A percentile compares a stretch with the other conserved stretches of the same genome.
Conservation (phyloP, 208 protist genomes). For the Leishmania guyanensis region DNA sequence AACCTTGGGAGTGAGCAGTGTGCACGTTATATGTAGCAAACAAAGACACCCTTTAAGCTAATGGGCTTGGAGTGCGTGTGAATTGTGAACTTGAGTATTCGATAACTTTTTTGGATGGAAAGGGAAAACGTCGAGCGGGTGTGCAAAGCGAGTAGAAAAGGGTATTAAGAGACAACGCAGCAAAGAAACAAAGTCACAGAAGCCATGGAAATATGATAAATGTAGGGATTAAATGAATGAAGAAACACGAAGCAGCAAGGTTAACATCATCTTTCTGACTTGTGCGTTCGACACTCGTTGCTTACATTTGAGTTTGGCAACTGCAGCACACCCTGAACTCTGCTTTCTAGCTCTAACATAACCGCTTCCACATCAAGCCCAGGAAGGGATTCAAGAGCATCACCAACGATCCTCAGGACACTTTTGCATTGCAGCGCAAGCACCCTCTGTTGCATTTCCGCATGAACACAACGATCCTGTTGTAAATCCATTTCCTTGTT, state of each 20-base stretch:
- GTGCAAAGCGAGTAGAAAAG: neutral
- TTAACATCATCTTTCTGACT: neutral
- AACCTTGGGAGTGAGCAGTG: neutral
- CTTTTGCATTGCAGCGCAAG: constrained; percentile 17
- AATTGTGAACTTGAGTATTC: neutral
- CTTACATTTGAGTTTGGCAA: neutral
- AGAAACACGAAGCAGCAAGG: neutral
- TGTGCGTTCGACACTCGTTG: neutral
- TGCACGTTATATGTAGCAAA: neutral
- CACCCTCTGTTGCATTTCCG: constrained; percentile 6
- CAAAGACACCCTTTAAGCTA: neutral
- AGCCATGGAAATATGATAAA: neutral
- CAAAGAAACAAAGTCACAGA: neutral
- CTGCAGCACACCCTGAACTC: constrained; percentile 11
- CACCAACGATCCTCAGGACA: constrained; percentile 7
- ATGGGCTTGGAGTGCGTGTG: neutral
- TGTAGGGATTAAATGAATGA: neutral
- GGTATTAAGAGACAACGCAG: neutral
- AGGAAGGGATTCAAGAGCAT: constrained; percentile 17
- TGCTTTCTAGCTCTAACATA: constrained; percentile 9
- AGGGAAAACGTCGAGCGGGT: neutral
- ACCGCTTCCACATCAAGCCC: neutral
- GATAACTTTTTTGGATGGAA: neutral
- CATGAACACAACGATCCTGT: constrained; percentile 2
- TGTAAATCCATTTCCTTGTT: constrained; percentile 25